Evolutionary conservation across 176 grass and related monocot genomes (phyloP), one percentile per base, ranked within the genome.

Genomic region (Themeda triandra): DNA sequence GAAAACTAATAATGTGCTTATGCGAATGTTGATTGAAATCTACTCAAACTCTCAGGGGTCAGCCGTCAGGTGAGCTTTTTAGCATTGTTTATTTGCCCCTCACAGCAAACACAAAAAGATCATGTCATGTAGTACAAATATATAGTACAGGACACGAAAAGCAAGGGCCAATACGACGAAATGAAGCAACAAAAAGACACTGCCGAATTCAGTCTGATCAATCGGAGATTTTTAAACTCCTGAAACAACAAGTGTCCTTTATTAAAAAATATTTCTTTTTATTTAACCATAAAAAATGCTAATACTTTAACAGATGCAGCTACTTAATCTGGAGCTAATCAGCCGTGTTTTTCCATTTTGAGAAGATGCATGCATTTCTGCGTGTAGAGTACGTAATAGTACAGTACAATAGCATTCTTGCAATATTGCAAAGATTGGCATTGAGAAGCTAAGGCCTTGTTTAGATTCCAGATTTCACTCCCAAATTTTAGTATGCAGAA

Each of bases 131-230:
- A 40, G 37, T 13, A 8, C 14, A 66, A 9, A 6, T 6, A 18
- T 66, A 32, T 63, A 2, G 17, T 31, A 30, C 0, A 4, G 15
- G 39, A 66, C 77, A 15, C 69, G 53, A 59, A 29, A 74, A 68
- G 23, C 54, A 69, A 60, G 13, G 19, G 19, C 44, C 27, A 45
- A 68, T 67, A 75, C 68, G 76, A 89, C 69, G 49, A 85, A 75
- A 48, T 30, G 59, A 79, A 53, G 40, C 41, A 64, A 71, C 54
- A 83, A 30, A 2, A 46, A 59, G 66, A 49, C 48, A 81, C 3
- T 18, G 80, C 12, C 48, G 77, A 72, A 36, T 30, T 54, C 51
- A 64, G 21, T n/a, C 37, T 45, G 48, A 62, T 19, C 25, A 6
- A 6, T 29, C 8, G 23, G 0, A 6, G 4, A 19, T 28, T 73